Evolutionary conservation across 2,329 filamentous ascomycete genomes (phyloP).

Genomic region (Pseudocercospora ulei): DNA sequence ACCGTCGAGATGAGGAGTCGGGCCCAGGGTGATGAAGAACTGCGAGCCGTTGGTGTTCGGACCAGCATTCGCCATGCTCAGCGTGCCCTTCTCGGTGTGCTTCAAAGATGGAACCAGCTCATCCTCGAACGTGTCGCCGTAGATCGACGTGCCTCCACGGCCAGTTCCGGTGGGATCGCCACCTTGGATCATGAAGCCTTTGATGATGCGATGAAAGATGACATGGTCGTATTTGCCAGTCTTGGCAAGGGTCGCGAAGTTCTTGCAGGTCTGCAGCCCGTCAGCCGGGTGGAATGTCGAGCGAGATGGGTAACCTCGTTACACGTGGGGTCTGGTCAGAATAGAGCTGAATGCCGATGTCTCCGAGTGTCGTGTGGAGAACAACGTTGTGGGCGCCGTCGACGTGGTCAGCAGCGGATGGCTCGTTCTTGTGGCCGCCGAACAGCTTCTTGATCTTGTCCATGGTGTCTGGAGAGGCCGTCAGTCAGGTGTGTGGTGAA

Average conservation of each 20-base stretch:
- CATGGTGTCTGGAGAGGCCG: slow-evolving; percentile 11
- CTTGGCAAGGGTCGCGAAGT: slow-evolving; percentile 32
- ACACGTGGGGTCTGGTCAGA: slow-evolving; percentile 31
- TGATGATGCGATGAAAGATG: slow-evolving; percentile 48
- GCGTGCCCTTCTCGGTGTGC: slow-evolving; percentile 67
- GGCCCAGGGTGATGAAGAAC: slow-evolving; percentile 73
- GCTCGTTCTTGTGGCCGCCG: slow-evolving; percentile 16
- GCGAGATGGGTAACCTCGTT: slow-evolving; percentile 3
- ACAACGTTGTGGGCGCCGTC: slow-evolving; percentile 27
- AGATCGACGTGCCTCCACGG: slow-evolving; percentile 66
- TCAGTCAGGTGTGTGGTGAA: too few relatives aligned
- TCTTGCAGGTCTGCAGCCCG: slow-evolving; percentile 29
- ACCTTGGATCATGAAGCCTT: slow-evolving; percentile 90
- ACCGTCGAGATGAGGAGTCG: slow-evolving; percentile 57
- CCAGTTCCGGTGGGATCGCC: slow-evolving; percentile 32
- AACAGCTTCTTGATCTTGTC: slow-evolving; percentile 25
- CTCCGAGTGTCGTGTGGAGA: slow-evolving; percentile 32
- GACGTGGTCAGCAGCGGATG: slow-evolving; percentile 6
- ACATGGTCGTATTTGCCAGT: slow-evolving; percentile 34
- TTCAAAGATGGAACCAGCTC: slow-evolving; percentile 71
- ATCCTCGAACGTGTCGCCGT: slow-evolving; percentile 77
- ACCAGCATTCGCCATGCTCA: slow-evolving; percentile 92
- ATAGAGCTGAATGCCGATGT: slow-evolving; percentile 32
- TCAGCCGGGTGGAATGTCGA: neutral
- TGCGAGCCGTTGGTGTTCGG: slow-evolving; percentile 89